Conservation (phyloP, 2,329 filamentous ascomycete genomes). For the Colletotrichum salicis region DNA sequence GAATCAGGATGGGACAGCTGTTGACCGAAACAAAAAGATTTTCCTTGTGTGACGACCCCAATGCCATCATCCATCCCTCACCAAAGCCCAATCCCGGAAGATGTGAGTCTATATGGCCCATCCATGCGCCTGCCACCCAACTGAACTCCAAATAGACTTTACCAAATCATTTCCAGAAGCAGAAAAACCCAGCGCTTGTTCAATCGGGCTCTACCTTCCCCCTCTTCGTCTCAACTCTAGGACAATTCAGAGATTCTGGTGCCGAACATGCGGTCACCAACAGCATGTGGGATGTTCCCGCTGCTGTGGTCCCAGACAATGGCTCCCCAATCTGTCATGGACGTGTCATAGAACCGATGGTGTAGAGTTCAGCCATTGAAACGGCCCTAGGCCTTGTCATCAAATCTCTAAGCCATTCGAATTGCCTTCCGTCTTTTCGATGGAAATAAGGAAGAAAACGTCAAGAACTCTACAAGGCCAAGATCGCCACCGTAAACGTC, state of each 20-base stretch:
- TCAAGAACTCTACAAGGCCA: constrained; percentile 18
- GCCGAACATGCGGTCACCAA: not conserved
- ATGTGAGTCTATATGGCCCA: not conserved
- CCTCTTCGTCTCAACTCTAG: not conserved
- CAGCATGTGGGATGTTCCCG: not conserved
- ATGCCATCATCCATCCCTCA: not conserved
- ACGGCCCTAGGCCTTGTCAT: not conserved
- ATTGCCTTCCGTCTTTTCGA: not conserved
- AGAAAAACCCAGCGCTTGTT: not conserved
- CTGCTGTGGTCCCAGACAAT: not conserved
- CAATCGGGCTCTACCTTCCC: not conserved
- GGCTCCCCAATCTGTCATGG: not conserved
- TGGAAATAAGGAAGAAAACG: not conserved
- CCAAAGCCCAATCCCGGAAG: not conserved
- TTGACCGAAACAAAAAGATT: not conserved
- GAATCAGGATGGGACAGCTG: not conserved
- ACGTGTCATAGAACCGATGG: not conserved
- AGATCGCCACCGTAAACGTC: constrained; percentile 1
- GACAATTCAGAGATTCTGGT: not conserved
- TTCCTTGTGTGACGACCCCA: not conserved
- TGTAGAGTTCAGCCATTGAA: not conserved
- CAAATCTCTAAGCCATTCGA: not conserved
- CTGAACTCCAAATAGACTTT: constrained; percentile 6
- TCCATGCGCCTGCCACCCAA: not conserved
- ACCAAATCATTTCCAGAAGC: not conserved